Base-by-base conservation (phyloP, 192 early-diverging fungal genomes). In the Kappamyces sp. region DNA sequence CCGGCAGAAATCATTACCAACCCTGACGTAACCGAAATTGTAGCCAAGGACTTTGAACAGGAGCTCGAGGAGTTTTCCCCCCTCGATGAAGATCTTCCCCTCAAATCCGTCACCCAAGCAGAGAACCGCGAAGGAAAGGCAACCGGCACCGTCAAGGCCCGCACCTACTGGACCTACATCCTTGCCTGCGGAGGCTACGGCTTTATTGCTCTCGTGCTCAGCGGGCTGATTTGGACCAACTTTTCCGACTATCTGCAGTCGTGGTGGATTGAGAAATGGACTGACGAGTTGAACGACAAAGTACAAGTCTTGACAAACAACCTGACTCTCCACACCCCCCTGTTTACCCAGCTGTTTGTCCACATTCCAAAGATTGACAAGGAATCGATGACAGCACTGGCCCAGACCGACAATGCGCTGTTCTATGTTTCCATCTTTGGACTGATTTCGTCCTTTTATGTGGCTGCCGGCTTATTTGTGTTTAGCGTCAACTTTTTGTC, bases 111-210 rank as follows among this genome's bases (percentile, higher is more conserved):
- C 22, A 22, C 22, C 22, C 22, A 22, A 22, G 22, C 22, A 0
- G 22, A 22, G 22, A 22, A 22, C 22, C 22, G 22, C 22, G 48
- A 62, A 46, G 34, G 9, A 5, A 51, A 45, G 33, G 47, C 68
- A 3, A 62, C 46, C 0, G 80, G 80, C 8, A 50, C 78, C 32
- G 77, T 82, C 45, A 65, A 71, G 40, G 37, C 37, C 8, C 50
- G 37, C 7, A 64, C 69, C 22, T 83, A 83, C 54, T 31, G 14
- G 34, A 37, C 36, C 7, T 82, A 79, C 54, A 35, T 78, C 34
- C 4, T n/a, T 32, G 65, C 75, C 33, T 69, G 67, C 15, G 80
- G 80, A 15, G 79, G n/a, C n/a, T n/a, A n/a, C n/a, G n/a, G n/a
- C n/a, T n/a, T n/a, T n/a, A n/a, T n/a, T n/a, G n/a, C n/a, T n/a